phyloP scores from a whole-genome alignment of 2,329 filamentous ascomycete species.

The Intubia oerlemansii region DNA sequence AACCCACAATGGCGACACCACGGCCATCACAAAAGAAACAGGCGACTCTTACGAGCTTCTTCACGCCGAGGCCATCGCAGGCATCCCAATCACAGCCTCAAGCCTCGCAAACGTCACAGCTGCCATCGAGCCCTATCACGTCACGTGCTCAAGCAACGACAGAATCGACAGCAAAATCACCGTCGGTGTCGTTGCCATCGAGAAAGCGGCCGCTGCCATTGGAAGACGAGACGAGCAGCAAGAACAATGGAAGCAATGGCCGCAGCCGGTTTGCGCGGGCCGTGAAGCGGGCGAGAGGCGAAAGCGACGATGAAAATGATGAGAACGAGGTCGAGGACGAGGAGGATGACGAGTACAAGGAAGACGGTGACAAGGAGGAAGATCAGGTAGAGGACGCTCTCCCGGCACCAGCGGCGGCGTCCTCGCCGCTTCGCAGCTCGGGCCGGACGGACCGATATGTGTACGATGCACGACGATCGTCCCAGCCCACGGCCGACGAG shows the following conservation, averaged over 20 bases:
- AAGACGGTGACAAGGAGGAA: neutral
- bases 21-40: slow-evolving; percentile 41
- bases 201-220: slow-evolving; percentile 30
- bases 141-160: slow-evolving; percentile 15
- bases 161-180: slow-evolving; percentile 1
- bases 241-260: neutral
- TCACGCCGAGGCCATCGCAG: slow-evolving; percentile 35
- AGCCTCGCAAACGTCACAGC: too few relatives aligned
- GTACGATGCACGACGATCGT: neutral
- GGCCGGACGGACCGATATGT: slow-evolving; percentile 3
- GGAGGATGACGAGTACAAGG: neutral
- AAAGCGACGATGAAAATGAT: neutral
- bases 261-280: slow-evolving; percentile 13
- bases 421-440: slow-evolving; percentile 1
- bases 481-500: neutral
- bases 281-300: slow-evolving; percentile 19
- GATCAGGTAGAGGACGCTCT: neutral
- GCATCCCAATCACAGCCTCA: neutral
- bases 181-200: slow-evolving; percentile 5
- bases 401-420: neutral
- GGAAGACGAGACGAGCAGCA: slow-evolving; percentile 17
- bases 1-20: slow-evolving; percentile 12
- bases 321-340: neutral
- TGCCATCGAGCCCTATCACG: slow-evolving; percentile 3
- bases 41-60: slow-evolving; percentile 71